Base-by-base conservation (phyloP, 1,284 basidiomycete species). In the Thecaphora thlaspeos region DNA sequence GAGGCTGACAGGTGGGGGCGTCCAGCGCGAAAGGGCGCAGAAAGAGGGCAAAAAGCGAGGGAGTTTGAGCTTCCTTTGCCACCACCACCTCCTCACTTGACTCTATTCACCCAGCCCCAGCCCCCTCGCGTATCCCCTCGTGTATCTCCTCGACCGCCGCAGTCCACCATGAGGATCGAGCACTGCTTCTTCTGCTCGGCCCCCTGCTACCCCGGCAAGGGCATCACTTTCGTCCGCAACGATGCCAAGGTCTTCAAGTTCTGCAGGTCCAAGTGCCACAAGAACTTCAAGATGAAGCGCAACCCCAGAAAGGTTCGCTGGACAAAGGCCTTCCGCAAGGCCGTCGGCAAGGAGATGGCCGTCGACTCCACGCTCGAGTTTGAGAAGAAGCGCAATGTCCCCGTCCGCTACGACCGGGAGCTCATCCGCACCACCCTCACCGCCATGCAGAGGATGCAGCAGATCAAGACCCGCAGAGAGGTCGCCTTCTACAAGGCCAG, bases 321-420 rank as follows among this genome's bases (percentile, higher is more conserved):
- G 95, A 99, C 95, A 49, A 99, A 99, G 81, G 95, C 95, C 17
- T 99, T 99, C 85, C 86, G 95, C 71, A 96, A 94, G 80, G 91
- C 95, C 22, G 90, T 92, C 55, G 95, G 95, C 64, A 99, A 98
- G 82, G 95, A 99, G 82, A 99, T 99, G 95, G 94, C 90, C 14
- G 89, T 99, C 75, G 95, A 99, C 81, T 90, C 93, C 1, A 98
- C 94, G 2, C 91, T 97, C 79, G 93, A 97, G 78, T 99, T 99
- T 79, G 95, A 99, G 83, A 99, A 99, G 82, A 87, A 95, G 70
- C 86, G 95, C 80, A 96, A 99, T 78, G 87, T 97, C 15, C 95
- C 95, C 26, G 89, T 99, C 56, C 89, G 93, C 75, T 99, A 99
- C 83, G 88, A 98, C 82, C 88, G 95, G 75, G 90, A 96, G 66